Base-by-base conservation (phyloP, 345 rosid genomes). In the Microthlaspi erraticum region DNA sequence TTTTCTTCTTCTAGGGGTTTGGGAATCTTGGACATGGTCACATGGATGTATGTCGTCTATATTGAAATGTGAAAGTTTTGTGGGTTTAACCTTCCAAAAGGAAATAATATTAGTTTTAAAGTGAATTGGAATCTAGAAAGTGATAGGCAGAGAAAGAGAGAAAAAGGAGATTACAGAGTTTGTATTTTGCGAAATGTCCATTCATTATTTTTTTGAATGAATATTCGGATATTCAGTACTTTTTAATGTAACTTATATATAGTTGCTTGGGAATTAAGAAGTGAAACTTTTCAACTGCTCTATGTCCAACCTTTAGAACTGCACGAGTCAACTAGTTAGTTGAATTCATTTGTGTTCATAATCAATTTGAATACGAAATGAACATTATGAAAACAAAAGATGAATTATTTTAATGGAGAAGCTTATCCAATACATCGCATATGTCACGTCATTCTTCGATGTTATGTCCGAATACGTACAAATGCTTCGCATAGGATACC, bases 11-110 rank as follows among this genome's bases (percentile, higher is more conserved):
- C 78, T 44, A 3, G 64, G 74, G 70, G 50, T 36, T 75, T 44
- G 69, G 61, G 74, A 68, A 67, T 44, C 64, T 68, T 75, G 45
- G 78, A 75, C 78, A 75, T 75, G 70, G 78, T 67, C 77, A 64
- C 77, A 64, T 73, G 77, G 60, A 73, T 60, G 73, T 19, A n/a
- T 57, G 64, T 68, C 20, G 41, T 43, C 72, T 41, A 43, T 68
- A 54, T 42, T 20, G 54, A 63, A 69, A 19, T 68, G 68, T 18
- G 49, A 66, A 66, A 67, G 63, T 51, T 75, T 74, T 48, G 73
- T 67, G 69, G 13, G 67, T 17, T 74, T 66, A 66, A 59, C 60
- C 72, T 74, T 74, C 57, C 18, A 60, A 17, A 66, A 61, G 51
- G 64, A 54, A 53, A 73, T 29, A 64, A 64, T 73, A 46, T 52